Base-by-base conservation (phyloP, 768 basidiomycete genomes). In the Russula dissimulans region DNA sequence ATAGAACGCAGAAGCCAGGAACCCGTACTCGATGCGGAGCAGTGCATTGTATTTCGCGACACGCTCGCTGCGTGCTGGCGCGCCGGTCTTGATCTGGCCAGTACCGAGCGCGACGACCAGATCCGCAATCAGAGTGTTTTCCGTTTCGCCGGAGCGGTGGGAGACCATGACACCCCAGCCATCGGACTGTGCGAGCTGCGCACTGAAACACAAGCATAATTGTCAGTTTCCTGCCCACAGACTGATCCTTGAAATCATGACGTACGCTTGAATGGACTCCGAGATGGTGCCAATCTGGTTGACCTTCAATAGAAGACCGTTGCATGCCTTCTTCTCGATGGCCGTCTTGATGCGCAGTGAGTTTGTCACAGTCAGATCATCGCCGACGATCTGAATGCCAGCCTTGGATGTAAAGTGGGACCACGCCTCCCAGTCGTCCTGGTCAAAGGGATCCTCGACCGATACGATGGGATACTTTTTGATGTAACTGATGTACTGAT, bases 101-200 rank as follows among this genome's bases (percentile, higher is more conserved):
- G 81, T 82, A 65, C 88, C 87, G 66, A 97, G 91, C 50, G 90
- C 97, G 67, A 98, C 94, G 64, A 86, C 85, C 66, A 97, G 86
- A 75, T 97, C 94, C 64, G 95, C 92, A 69, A 98, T 97, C 75
- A 93, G 80, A 56, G 92, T 95, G 78, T 92, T 94, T 77, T 97
- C 95, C 39, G 95, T 98, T 82, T 97, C 95, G 70, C 95, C 95
- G 67, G 89, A 92, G 67, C 97, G 94, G 82, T 98, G 97, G 55
- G 95, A 97, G 74, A 95, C 87, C 97, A 99, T 99, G 77, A 97
- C 91, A 73, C 94, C 95, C 97, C 97, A 99, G 56, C 89, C 89
- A 70, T 92, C 91, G 42, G 91, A 91, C 74, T 97, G 93, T 51
- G 95, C 74, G 69, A 99, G 91, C 75, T 97, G 94, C 61, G 95